These are phyloP conservation scores for Diospyros kaki DNA, from an alignment of 148 eudicot genomes.

Conservation along the genomic window DNA sequence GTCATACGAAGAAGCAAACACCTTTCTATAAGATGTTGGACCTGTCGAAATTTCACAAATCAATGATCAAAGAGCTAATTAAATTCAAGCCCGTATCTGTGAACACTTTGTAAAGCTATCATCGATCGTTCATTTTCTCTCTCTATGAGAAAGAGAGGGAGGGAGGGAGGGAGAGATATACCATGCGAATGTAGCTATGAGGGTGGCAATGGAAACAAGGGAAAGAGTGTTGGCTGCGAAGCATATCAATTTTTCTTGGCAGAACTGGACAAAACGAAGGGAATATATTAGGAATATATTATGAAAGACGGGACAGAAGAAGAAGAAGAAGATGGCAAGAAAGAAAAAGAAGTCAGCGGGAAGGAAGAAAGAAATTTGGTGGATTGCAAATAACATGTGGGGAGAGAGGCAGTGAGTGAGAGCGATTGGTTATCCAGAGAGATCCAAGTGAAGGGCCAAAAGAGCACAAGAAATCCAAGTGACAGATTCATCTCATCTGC, in stretches of 20 bases:
- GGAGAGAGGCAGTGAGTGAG: slow-evolving; percentile 2
- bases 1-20: slow-evolving; percentile 67
- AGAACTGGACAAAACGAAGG: slow-evolving; percentile 15
- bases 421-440: slow-evolving; percentile 47
- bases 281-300: neutral
- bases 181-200: slow-evolving; percentile 73
- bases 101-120: neutral
- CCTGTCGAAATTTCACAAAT: slow-evolving; percentile 27
- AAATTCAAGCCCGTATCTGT: neutral
- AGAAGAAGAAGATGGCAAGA: neutral
- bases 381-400: neutral
- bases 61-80: neutral
- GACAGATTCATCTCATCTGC: slow-evolving; percentile 65
- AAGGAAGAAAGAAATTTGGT: neutral
- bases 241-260: slow-evolving; percentile 4
- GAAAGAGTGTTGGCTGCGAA: slow-evolving; percentile 27
- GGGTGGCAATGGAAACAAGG: slow-evolving; percentile 90
- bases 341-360: too few species aligned
- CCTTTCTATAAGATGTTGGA: slow-evolving; percentile 79
- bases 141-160: neutral
- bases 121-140: neutral
- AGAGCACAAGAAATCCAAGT: slow-evolving; percentile 67
- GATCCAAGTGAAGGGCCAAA: slow-evolving; percentile 89
- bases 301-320: slow-evolving; percentile 7
- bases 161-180: slow-evolving; percentile 16